Evolutionary conservation across 140 eudicot species (phyloP), one percentile per base, ranked within the genome.

Genomic region (Flaveria floridana): DNA sequence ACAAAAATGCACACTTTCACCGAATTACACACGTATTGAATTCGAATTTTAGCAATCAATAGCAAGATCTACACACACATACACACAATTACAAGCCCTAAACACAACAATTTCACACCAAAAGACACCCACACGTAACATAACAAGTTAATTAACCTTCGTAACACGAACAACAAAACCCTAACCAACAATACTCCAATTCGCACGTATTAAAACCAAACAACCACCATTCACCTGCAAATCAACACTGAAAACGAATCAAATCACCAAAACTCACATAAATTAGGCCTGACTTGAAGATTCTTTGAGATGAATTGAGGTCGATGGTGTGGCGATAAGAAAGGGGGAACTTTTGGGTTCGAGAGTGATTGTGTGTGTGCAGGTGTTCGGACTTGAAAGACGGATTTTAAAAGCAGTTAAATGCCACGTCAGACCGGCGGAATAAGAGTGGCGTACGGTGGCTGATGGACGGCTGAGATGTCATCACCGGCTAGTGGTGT

Each of bases 401-500:
- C 80, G 80, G 84, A 68, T 42, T 80, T 74, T 58, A 80, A 74
- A 67, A 28, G 76, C 58, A 80, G 76, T 77, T 77, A 78, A 78
- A 61, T 78, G 71, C 71, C 71, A 77, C 25, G 81, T 77, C 69
- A 56, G 10, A 69, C 64, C 2, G 55, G 57, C 51, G 70, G 81
- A 77, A 68, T 68, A 68, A 42, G 81, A 44, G 51, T 75, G 79
- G 39, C 34, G 71, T 20, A 57, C 16, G 1, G 69, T 57, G 74
- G 14, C 46, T 14, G 71, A 77, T 58, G 81, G 71, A 77, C 50
- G 81, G 76, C 63, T 77, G 71, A 77, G 81, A 77, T 77, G 39
- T 69, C 0, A 37, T 75, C 65, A 48, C 51, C 62, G 65, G 15
- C 64, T 21, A 3, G 37, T 30, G 53, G 58, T 67, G 39, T 59